Conservation (phyloP, 2,329 filamentous ascomycete genomes). For the Dryadomyces quercivorus region DNA sequence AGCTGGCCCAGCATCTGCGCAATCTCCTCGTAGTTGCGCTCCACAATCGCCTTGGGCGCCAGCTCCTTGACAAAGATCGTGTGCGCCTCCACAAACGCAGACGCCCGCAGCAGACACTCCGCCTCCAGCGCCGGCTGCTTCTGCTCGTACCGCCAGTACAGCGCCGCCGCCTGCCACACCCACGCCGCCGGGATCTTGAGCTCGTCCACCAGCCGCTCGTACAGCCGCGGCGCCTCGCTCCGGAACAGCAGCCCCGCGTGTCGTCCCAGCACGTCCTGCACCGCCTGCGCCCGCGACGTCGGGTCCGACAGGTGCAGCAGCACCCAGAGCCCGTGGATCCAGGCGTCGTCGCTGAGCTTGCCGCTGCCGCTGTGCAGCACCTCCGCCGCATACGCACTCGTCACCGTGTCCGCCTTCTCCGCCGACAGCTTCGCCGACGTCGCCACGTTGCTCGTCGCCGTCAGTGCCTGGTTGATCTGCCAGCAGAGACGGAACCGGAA, state of each 20-base stretch:
- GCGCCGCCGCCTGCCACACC: conserved; percentile 80
- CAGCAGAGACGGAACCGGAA: conserved; percentile 69
- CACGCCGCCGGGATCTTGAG: conserved; percentile 63
- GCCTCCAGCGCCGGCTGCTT: conserved; percentile 62
- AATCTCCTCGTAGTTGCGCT: conserved; percentile 57
- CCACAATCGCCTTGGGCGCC: conserved; percentile 70
- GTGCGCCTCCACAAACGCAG: conserved; percentile 70
- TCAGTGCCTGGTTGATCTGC: conserved; percentile 66
- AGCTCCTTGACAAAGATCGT: conserved; percentile 69
- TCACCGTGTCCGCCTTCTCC: conserved; percentile 52
- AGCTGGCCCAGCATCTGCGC: conserved; percentile 57
- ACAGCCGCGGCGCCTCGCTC: conserved; percentile 21
- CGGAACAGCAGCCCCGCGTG: conserved; percentile 56
- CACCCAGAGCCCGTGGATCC: conserved; percentile 63
- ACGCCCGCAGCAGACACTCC: conserved; percentile 66
- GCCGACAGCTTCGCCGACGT: conserved; percentile 45
- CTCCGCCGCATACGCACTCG: conserved; percentile 18
- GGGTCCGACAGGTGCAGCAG: conserved; percentile 60
- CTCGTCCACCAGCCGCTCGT: conserved; percentile 40
- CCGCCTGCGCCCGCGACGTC: conserved; percentile 48
- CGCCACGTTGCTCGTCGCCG: conserved; percentile 25
- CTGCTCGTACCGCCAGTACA: conserved; percentile 63
- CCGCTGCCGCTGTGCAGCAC: conserved; percentile 27
- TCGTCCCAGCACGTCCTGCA: conserved; percentile 62
- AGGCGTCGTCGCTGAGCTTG: conserved; percentile 35